Base-by-base conservation (phyloP, 23 red algal genomes). In the Porphyridium purpureum region DNA sequence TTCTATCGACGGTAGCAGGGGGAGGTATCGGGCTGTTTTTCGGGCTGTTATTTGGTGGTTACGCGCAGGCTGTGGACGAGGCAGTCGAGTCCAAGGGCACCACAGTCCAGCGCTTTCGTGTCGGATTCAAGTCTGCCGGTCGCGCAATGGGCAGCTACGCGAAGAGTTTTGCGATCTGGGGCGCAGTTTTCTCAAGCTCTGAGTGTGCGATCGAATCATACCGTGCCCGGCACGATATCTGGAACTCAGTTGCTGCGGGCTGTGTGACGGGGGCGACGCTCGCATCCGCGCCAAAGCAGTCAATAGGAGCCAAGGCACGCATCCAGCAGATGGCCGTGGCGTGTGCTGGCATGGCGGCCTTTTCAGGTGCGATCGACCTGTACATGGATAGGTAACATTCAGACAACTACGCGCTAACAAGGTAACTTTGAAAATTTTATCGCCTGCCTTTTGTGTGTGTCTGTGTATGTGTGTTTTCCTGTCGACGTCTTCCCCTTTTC, bases 31-130 rank as follows among this genome's bases (percentile, higher is more conserved):
- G 90, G 17, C 44, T 86, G 21, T 31, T 76, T 31, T 67, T 86
- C 36, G 90, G 90, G 20, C 69, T 98, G 1, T 72, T 98, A 31
- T 80, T 98, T 32, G 90, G 90, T 44, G 90, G 90, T 40, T 98
- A 84, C 48, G 50, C 90, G 3, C 22, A 47, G 22, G 90, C 68
- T 14, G 72, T 98, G 14, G 90, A 98, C 51, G 69, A 74, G 42
- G 79, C 90, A 1, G 90, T 98, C 9, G 90, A 98, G 44, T 75
- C 63, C 15, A 30, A 80, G 35, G 77, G 77, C 27, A 59, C 90
- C 2, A 48, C 69, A 1, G 50, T 49, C 4, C 44, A 76, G 28
- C 75, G 86, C 40, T 64, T 98, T 19, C 76, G 80, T 7, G 68
- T 75, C n/a, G 79, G 67, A 8, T 62, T 75, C 30, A 33, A 38